phyloP scores from a whole-genome alignment of 2,329 filamentous ascomycete species.

The Trichoderma koningii region DNA sequence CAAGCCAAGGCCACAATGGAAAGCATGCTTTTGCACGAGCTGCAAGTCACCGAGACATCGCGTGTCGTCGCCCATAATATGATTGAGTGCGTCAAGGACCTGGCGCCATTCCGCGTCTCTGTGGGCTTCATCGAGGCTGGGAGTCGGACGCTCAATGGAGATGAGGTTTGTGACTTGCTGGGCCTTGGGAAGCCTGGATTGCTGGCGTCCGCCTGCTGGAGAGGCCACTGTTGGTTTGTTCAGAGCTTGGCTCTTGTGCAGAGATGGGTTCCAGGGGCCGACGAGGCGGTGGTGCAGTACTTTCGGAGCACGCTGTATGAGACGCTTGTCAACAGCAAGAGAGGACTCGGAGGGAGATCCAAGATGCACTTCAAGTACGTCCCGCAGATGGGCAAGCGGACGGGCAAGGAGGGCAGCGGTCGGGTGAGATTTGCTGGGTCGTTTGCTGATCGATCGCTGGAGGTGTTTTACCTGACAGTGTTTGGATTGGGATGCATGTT shows the following conservation, averaged over 20 bases:
- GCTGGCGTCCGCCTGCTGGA: slow-evolving; percentile 37
- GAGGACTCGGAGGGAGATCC: slow-evolving; percentile 35
- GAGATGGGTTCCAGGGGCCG: slow-evolving; percentile 33
- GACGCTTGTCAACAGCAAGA: slow-evolving; percentile 36
- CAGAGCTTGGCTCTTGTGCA: slow-evolving; percentile 35
- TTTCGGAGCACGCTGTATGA: slow-evolving; percentile 35
- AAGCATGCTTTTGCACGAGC: slow-evolving; percentile 40
- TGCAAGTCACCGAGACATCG: slow-evolving; percentile 40
- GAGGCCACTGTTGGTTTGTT: slow-evolving; percentile 40
- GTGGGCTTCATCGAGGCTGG: slow-evolving; percentile 42
- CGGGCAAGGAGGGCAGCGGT: slow-evolving; percentile 32
- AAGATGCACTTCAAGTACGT: slow-evolving; percentile 42
- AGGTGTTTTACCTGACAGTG: slow-evolving; percentile 33
- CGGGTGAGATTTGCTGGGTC: slow-evolving; percentile 25
- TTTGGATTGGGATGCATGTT: slow-evolving; percentile 31
- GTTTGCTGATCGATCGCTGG: slow-evolving; percentile 32
- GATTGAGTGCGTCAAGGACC: slow-evolving; percentile 41
- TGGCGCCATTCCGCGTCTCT: slow-evolving; percentile 42
- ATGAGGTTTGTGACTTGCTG: slow-evolving; percentile 42
- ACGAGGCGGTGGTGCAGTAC: slow-evolving; percentile 33
- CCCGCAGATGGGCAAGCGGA: slow-evolving; percentile 32
- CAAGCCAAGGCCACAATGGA: slow-evolving; percentile 41
- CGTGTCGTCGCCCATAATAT: slow-evolving; percentile 43
- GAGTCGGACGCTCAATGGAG: slow-evolving; percentile 43
- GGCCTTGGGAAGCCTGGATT: slow-evolving; percentile 38